Conservation (phyloP, 305 asterid genomes). For the Fraxinus angustifolia region DNA sequence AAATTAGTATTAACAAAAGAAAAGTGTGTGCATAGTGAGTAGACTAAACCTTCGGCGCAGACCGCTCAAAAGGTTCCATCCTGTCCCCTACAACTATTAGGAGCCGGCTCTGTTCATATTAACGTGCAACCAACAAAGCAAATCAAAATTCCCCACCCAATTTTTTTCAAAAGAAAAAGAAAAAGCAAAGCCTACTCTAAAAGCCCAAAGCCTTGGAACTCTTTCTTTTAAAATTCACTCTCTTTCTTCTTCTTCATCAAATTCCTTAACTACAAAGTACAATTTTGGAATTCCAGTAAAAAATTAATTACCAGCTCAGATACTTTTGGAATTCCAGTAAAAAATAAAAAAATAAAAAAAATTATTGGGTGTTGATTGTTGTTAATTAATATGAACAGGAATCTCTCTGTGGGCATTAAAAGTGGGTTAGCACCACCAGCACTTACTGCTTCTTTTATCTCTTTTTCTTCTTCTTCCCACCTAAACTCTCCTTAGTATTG, state of each 20-base stretch:
- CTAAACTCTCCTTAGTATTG: neutral
- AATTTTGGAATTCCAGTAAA: neutral
- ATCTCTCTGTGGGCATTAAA: conserved; percentile 33
- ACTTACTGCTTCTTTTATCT: neutral
- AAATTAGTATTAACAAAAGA: neutral
- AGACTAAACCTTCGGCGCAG: neutral
- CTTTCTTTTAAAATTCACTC: neutral
- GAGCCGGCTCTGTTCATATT: neutral
- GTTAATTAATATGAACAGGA: conserved; percentile 26
- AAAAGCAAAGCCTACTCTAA: neutral
- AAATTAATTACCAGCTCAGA: neutral
- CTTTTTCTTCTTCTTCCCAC: neutral
- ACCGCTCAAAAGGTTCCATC: neutral
- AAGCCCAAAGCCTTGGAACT: neutral
- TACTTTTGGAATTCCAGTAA: neutral
- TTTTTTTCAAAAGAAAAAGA: neutral
- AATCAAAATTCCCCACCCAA: neutral
- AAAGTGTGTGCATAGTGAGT: neutral
- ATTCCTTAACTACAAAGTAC: conserved; percentile 24
- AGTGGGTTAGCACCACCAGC: conserved; percentile 20
- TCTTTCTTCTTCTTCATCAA: neutral
- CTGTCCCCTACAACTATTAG: neutral
- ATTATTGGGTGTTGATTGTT: neutral
- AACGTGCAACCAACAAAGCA: neutral
- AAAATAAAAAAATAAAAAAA: no score